These are phyloP conservation scores for Penicillium expansum DNA, from an alignment of 2,329 filamentous ascomycete species.

Conservation along the genomic window DNA sequence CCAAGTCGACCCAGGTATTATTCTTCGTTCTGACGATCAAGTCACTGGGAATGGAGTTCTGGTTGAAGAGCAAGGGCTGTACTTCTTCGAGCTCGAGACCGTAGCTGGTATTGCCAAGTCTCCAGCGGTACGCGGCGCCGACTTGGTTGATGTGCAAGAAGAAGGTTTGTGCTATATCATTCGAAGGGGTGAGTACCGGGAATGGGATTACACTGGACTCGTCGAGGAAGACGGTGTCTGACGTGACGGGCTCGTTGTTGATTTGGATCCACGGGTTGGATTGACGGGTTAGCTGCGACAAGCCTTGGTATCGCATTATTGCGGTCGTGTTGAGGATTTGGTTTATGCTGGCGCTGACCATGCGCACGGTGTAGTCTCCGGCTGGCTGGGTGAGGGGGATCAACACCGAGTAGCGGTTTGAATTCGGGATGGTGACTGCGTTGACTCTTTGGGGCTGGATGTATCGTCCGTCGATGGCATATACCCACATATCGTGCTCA, in stretches of 20 bases:
- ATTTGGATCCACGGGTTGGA: conserved; percentile 51
- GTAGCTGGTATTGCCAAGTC: conserved; percentile 26
- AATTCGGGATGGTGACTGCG: conserved; percentile 35
- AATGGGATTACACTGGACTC: conserved; percentile 47
- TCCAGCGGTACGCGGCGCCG: conserved; percentile 27
- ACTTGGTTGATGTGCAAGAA: conserved; percentile 24
- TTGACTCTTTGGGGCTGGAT: conserved; percentile 42
- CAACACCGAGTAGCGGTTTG: conserved; percentile 44
- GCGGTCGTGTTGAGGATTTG: conserved; percentile 58
- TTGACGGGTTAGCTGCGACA: conserved; percentile 9
- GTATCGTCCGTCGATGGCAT: conserved; percentile 46
- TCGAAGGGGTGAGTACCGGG: conserved; percentile 46
- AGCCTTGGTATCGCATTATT: conserved; percentile 45
- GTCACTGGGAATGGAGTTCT: conserved; percentile 26
- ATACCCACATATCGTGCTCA: conserved; percentile 46
- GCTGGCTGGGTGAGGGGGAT: conserved; percentile 45
- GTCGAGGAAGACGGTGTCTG: conserved; percentile 47
- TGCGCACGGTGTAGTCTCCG: conserved; percentile 56
- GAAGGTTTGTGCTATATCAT: conserved; percentile 44
- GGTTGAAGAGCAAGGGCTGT: conserved; percentile 28
- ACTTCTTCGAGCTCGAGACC: conserved; percentile 24
- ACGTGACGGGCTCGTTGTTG: conserved; percentile 45
- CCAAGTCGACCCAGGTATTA: conserved; percentile 56
- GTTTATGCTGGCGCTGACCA: conserved; percentile 48
- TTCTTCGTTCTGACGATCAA: conserved; percentile 51